Percentiles rank a stretch among this genome's conserved stretches.
These are phyloP conservation scores for Candida patagonica DNA, from an alignment of 805 yeast species.

Conservation along the genomic window DNA sequence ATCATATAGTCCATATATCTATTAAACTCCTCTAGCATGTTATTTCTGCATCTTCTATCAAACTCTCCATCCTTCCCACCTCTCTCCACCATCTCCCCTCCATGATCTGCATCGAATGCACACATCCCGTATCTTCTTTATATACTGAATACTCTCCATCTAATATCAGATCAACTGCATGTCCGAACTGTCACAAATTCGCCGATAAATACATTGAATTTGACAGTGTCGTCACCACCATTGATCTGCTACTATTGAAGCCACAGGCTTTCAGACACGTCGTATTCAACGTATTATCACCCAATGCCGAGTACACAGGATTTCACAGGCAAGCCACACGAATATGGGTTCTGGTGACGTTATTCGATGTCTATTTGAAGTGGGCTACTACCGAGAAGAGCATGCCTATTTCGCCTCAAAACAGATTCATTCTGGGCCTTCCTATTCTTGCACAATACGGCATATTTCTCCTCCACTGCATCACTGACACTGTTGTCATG, in stretches of 20 bases:
- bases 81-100: not conserved
- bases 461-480: conserved; percentile 28
- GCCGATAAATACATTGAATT: conserved; percentile 90
- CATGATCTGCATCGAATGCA: conserved; percentile 90
- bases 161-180: conserved; percentile 71
- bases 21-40: no score
- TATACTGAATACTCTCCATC: conserved; percentile 66
- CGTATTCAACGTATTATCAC: conserved; percentile 54
- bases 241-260: conserved; percentile 74
- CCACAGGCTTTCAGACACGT: conserved; percentile 76
- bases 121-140: conserved; percentile 51
- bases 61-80: not conserved
- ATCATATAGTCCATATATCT: no score
- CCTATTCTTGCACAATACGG: conserved; percentile 31
- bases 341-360: conserved; percentile 49
- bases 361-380: conserved; percentile 80
- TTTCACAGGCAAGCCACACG: conserved; percentile 29
- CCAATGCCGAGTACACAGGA: conserved; percentile 9
- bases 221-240: conserved; percentile 73
- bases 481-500: conserved; percentile 26
- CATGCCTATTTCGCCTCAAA: conserved; percentile 17
- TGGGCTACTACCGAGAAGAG: conserved; percentile 87
- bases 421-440: conserved; percentile 16
- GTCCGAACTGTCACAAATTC: conserved; percentile 58
- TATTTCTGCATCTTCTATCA: no score